Percentiles rank a stretch among this genome's conserved stretches.
Conservation (phyloP, 257 asterid genomes). For the Przewalskia tangutica region DNA sequence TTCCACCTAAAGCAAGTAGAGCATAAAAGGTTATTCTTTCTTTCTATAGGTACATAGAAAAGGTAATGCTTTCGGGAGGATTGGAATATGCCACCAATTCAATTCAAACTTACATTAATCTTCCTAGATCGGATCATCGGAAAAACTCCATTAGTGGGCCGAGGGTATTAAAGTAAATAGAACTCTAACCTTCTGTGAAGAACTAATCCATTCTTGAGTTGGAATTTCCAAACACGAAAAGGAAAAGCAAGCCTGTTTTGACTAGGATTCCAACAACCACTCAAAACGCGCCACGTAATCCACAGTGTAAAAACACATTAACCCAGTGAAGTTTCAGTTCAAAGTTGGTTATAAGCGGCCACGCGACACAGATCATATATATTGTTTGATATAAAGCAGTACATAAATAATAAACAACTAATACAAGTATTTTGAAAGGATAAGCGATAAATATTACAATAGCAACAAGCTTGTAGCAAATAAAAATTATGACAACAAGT, state of each 20-base stretch:
- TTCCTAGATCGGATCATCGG: no score
- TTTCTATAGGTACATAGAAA: not conserved
- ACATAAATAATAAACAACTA: no score
- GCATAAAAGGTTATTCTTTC: not conserved
- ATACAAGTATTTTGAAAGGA: no score
- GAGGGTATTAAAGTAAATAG: not conserved
- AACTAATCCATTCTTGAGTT: not conserved
- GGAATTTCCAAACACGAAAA: not conserved
- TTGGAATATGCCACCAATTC: not conserved
- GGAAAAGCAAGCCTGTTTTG: not conserved
- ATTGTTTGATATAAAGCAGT: no score
- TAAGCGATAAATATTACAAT: no score
- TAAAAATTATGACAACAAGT: no score
- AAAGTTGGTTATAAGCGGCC: constrained; percentile 19
- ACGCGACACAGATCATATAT: constrained; percentile 10
- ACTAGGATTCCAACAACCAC: constrained; percentile 6
- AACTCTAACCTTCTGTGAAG: not conserved
- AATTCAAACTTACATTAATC: not conserved
- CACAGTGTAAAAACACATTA: not conserved
- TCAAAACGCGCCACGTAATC: constrained; percentile 20
- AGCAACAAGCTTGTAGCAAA: no score
- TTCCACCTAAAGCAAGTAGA: not conserved
- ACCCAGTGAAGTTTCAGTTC: not conserved
- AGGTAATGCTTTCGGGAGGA: not conserved
- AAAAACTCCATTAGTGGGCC: not conserved